These are phyloP conservation scores for Gossypioides kirkii DNA, from an alignment of 345 rosid genomes.

Conservation along the genomic window DNA sequence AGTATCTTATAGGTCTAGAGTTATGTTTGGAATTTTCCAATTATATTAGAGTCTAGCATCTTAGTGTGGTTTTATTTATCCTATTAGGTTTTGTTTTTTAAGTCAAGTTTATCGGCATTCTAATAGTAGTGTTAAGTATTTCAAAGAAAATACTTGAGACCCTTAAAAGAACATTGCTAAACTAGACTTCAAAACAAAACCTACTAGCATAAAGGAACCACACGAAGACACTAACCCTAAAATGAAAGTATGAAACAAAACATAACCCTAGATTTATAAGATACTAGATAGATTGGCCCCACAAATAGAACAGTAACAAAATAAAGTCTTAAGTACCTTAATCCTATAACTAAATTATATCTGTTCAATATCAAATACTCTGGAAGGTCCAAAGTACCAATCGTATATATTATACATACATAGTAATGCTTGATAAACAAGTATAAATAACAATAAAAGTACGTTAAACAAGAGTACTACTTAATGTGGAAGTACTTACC, in stretches of 20 bases:
- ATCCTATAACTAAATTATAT: neutral
- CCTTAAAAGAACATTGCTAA: neutral
- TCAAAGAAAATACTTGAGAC: neutral
- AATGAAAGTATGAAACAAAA: neutral
- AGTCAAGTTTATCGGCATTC: neutral
- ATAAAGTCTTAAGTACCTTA: neutral
- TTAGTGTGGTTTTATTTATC: neutral
- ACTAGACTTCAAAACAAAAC: neutral
- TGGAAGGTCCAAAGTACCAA: neutral
- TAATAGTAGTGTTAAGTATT: neutral
- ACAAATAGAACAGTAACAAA: neutral
- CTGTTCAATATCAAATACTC: neutral
- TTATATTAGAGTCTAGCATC: neutral
- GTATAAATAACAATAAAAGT: neutral
- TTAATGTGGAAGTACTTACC: constrained; percentile 34
- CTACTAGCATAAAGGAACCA: neutral
- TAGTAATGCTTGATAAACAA: neutral
- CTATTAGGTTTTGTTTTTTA: neutral
- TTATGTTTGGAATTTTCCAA: neutral
- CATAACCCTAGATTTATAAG: neutral
- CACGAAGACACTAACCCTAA: neutral
- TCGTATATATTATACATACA: neutral
- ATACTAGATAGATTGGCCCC: neutral
- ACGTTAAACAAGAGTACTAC: neutral
- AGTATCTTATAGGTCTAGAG: neutral